phyloP scores from a whole-genome alignment of 2,329 filamentous ascomycete species.

The Pestalotiopsis sp. region DNA sequence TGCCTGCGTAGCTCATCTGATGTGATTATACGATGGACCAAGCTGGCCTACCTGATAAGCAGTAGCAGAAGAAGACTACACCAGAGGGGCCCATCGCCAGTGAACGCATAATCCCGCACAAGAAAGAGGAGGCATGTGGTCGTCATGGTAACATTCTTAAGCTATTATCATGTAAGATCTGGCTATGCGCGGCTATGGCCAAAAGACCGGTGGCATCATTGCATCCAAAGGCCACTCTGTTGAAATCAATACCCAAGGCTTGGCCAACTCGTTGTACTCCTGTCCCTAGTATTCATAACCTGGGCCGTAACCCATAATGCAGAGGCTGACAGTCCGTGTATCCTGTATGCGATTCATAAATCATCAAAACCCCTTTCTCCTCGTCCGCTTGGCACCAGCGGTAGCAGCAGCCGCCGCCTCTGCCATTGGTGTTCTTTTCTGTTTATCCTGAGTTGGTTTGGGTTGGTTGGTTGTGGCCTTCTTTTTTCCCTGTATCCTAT shows the following conservation, averaged over 20 bases:
- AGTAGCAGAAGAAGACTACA: background rate
- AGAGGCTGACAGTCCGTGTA: background rate
- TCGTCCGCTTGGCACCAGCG: background rate
- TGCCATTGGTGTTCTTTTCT: background rate
- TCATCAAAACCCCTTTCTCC: conserved; percentile 5
- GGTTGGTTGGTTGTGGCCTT: background rate
- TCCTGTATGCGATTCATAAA: background rate
- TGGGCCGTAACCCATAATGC: background rate
- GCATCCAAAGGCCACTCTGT: too few relatives aligned
- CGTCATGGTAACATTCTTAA: background rate
- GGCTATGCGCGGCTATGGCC: background rate
- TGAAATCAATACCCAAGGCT: background rate
- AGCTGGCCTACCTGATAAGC: background rate
- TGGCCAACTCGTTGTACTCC: background rate
- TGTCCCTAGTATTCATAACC: background rate
- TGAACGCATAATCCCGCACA: background rate
- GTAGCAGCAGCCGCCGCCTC: background rate
- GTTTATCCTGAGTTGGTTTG: background rate
- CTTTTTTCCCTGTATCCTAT: conserved; percentile 21
- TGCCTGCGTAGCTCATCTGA: too few relatives aligned
- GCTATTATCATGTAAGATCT: background rate
- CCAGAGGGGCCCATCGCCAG: too few relatives aligned
- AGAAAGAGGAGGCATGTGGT: background rate
- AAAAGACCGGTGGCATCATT: background rate
- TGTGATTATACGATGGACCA: background rate